phyloP scores from a whole-genome alignment of 169 alveolate genomes.

The Sarcocystis neurona region DNA sequence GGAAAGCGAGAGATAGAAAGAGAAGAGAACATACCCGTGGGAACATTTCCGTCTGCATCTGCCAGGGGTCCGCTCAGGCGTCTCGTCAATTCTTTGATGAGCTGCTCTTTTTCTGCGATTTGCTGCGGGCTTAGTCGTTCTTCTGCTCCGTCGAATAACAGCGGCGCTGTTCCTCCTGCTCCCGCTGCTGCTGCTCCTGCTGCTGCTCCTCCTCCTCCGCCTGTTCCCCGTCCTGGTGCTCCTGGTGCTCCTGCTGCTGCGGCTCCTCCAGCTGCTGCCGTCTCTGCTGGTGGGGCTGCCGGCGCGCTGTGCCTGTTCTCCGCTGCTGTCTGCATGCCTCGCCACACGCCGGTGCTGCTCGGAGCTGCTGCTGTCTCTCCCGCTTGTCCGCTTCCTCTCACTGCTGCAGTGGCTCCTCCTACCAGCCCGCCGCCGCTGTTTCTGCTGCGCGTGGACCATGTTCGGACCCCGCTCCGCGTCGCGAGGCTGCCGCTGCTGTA shows the following conservation, averaged over 20 bases:
- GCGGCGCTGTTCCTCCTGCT: conserved; percentile 14
- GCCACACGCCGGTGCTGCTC: not conserved
- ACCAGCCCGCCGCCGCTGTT: conserved; percentile 19
- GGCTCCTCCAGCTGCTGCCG: conserved; percentile 35
- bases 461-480: not conserved
- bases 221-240: conserved; percentile 26
- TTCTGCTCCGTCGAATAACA: conserved; percentile 50
- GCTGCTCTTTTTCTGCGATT: conserved; percentile 68
- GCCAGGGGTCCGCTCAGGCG: conserved; percentile 75
- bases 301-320: not conserved
- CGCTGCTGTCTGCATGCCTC: not conserved
- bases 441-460: conserved; percentile 2
- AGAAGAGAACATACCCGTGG: conserved; percentile 73
- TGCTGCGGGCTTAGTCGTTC: conserved; percentile 65
- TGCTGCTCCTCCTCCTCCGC: conserved; percentile 24
- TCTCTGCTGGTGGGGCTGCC: conserved; percentile 24
- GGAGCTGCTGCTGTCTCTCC: conserved; percentile 23
- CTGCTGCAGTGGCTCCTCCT: conserved; percentile 7
- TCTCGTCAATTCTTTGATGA: conserved; percentile 70
- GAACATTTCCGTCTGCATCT: conserved; percentile 75
- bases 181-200: conserved; percentile 19
- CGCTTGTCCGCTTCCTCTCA: not conserved
- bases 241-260: conserved; percentile 26
- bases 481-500: conserved; percentile 29
- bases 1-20: not conserved